These are phyloP conservation scores for Blastobotrys malaysiensis DNA, from an alignment of 1,139 yeast genomes.

Conservation along the genomic window DNA sequence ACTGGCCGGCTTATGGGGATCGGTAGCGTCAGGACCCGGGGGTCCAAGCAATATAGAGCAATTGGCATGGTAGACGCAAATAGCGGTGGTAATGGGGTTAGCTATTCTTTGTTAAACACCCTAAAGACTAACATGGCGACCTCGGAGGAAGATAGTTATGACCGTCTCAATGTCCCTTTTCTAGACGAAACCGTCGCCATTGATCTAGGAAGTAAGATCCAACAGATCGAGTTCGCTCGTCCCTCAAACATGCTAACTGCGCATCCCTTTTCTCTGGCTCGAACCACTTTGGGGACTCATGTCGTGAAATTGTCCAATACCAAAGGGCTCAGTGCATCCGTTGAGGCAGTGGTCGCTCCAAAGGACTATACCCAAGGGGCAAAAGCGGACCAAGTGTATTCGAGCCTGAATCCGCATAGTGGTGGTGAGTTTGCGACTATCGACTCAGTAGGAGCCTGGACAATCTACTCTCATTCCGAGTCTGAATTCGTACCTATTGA, in stretches of 20 bases:
- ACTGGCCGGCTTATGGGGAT: conserved; percentile 15
- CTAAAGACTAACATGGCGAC: not conserved
- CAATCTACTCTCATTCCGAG: conserved; percentile 13
- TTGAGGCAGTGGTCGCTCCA: not conserved
- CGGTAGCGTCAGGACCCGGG: not conserved
- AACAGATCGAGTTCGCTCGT: conserved; percentile 18
- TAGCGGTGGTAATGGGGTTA: conserved; percentile 8
- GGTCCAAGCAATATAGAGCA: conserved; percentile 3
- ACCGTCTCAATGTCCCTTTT: conserved; percentile 5
- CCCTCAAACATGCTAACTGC: conserved; percentile 14
- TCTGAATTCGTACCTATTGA: not conserved
- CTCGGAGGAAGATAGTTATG: not conserved
- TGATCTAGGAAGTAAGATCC: conserved; percentile 14
- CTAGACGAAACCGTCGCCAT: conserved; percentile 5
- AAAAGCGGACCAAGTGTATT: conserved; percentile 10
- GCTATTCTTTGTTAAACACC: not conserved
- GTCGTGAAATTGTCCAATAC: conserved; percentile 1
- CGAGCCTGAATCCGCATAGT: conserved; percentile 19
- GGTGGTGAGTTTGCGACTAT: conserved; percentile 17
- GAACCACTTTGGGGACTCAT: conserved; percentile 16
- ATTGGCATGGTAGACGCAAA: conserved; percentile 13
- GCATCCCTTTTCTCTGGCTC: conserved; percentile 16
- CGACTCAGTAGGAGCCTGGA: conserved; percentile 18
- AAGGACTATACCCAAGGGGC: not conserved
- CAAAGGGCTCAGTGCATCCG: not conserved